These are phyloP conservation scores for Carpinus fangiana DNA, from an alignment of 306 rosid genomes.

Conservation along the genomic window DNA sequence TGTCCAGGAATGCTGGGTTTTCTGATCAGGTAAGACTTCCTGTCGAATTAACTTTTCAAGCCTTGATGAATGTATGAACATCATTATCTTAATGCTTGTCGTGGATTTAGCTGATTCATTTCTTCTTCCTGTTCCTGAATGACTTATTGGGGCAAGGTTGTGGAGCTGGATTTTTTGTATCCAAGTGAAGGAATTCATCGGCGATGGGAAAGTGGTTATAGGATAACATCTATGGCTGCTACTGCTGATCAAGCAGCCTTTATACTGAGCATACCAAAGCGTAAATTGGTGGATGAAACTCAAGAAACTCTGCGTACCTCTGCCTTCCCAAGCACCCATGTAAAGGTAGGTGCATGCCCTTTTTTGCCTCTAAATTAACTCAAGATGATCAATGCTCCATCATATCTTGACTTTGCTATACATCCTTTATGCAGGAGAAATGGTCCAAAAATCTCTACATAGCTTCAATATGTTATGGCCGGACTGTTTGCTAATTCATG, in stretches of 20 bases:
- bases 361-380: neutral
- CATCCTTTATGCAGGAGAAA: conserved; percentile 59
- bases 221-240: conserved; percentile 96
- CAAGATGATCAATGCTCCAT: neutral
- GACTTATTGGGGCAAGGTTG: conserved; percentile 58
- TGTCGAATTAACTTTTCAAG: neutral
- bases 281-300: conserved; percentile 81
- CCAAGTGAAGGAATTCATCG: conserved; percentile 96
- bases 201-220: conserved; percentile 83
- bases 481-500: conserved; percentile 77
- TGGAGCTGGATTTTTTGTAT: conserved; percentile 89
- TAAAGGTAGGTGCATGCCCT: conserved; percentile 56
- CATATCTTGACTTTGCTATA: neutral
- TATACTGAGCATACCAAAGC: conserved; percentile 88
- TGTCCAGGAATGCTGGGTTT: conserved; percentile 93
- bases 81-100: neutral
- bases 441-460: conserved; percentile 94
- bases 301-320: conserved; percentile 92
- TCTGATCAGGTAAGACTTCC: conserved; percentile 73
- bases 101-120: neutral
- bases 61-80: neutral
- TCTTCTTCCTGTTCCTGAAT: neutral
- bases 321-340: conserved; percentile 96
- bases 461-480: conserved; percentile 87
- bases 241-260: conserved; percentile 92